Conservation (phyloP, 2,329 filamentous ascomycete species). For the Alternaria solani region DNA sequence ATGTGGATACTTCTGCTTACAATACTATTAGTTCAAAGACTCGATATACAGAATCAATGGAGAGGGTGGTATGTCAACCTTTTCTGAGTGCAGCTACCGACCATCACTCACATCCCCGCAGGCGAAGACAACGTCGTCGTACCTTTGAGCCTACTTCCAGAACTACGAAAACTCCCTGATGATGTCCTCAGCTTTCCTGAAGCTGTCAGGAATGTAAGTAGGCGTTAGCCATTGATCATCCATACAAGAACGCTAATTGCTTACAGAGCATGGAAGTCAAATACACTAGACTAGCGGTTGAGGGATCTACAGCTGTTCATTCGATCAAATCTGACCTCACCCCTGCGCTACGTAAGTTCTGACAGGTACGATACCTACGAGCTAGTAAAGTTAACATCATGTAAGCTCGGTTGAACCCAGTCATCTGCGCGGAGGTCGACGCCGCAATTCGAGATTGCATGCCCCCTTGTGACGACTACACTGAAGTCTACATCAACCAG, state of each 20-base stretch:
- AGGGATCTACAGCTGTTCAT: conserved; percentile 26
- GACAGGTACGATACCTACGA: not conserved
- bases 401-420: conserved; percentile 40
- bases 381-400: conserved; percentile 17
- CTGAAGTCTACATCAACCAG: conserved; percentile 37
- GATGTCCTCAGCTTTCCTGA: conserved; percentile 43
- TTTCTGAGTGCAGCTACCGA: not conserved
- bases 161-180: conserved; percentile 45
- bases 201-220: conserved; percentile 34
- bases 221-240: not conserved
- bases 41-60: conserved; percentile 33
- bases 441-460: conserved; percentile 35
- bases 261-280: conserved; percentile 39
- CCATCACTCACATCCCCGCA: conserved; percentile 19
- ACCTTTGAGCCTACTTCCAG: conserved; percentile 38
- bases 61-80: conserved; percentile 24
- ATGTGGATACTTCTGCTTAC: conserved; percentile 9
- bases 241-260: conserved; percentile 14
- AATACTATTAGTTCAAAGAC: conserved; percentile 38
- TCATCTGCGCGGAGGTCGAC: conserved; percentile 43
- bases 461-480: conserved; percentile 45
- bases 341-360: conserved; percentile 42
- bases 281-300: conserved; percentile 40
- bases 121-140: conserved; percentile 40
- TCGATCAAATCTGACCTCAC: conserved; percentile 46